Evolutionary conservation across 176 grass and related monocot genomes (phyloP), one percentile per base, ranked within the genome.

Genomic region (Tillandsia leiboldiana): DNA sequence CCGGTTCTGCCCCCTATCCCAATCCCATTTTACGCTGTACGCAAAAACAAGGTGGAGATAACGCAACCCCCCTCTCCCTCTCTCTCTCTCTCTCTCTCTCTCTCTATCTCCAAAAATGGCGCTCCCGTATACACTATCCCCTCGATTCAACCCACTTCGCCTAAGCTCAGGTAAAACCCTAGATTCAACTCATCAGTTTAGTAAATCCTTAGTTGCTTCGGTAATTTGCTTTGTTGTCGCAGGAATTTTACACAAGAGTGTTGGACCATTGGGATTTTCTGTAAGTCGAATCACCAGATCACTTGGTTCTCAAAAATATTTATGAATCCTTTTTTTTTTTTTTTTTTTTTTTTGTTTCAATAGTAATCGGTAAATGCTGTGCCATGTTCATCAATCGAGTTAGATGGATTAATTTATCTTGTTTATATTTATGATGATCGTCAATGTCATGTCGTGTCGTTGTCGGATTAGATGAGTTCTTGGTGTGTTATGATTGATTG

Each of bases 221-320:
- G 1, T 53, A 12, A 72, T 72, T 72, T 73, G 10, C 15, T 61
- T 26, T 50, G 56, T 61, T 42, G 33, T 23, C 14, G 56, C 50
- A 75, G 73, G 15, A 23, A 27, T 28, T 53, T 75, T 53, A 14
- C 63, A 67, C 53, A 63, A 63, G 54, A 65, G 61, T 26, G 6
- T 48, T 26, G 3, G 26, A n/a, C 63, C 14, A 2, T 50, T 48
- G 47, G 23, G 26, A 53, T 10, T 53, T 67, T 67, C 13, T 23
- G 13, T 51, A 53, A 53, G 50, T 27, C 18, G 33, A 42, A 42
- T 65, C 63, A 27, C 27, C 61, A 18, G 0, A 63, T 18, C 10
- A 59, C 14, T 13, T 49, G 1, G n/a, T 42, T 42, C 7, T 42
- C 33, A 3, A 42, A 7, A 42, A 3, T 42, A 6, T 42, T 42